phyloP scores from a whole-genome alignment of 1,284 basidiomycete genomes.

The Athelia psychrophila region DNA sequence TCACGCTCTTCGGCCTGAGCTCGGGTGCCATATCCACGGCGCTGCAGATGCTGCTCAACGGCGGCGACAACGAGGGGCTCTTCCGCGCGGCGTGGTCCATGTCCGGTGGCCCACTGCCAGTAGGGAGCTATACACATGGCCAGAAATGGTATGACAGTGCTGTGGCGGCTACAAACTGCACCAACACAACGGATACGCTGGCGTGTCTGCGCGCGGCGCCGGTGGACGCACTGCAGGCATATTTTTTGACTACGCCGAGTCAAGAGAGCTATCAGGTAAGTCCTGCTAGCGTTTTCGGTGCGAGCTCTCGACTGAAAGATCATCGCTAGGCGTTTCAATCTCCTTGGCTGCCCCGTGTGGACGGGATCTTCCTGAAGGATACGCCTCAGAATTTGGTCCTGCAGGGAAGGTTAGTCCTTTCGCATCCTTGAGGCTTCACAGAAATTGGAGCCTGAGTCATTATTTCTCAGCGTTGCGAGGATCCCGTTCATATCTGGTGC shows the following conservation, averaged over 20 bases:
- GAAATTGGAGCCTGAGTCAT: no score
- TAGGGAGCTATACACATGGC: neutral
- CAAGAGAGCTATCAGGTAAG: no score
- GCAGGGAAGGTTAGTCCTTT: no score
- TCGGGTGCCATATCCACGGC: conserved; percentile 37
- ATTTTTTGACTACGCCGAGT: no score
- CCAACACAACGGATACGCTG: conserved; percentile 1
- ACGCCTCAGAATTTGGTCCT: no score
- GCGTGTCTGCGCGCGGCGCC: conserved; percentile 9
- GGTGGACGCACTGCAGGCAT: neutral
- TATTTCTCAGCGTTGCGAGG: no score
- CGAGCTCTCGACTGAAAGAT: neutral
- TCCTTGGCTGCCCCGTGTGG: no score
- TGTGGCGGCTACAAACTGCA: conserved; percentile 6
- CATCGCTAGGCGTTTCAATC: no score
- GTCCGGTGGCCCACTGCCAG: conserved; percentile 5
- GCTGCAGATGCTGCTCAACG: conserved; percentile 20
- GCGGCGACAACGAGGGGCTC: conserved; percentile 14
- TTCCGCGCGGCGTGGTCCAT: conserved; percentile 14
- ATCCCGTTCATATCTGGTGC: no score
- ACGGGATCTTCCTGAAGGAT: no score
- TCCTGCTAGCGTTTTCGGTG: no score
- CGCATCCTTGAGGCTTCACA: no score
- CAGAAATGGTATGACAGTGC: conserved; percentile 7
- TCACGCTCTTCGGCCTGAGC: conserved; percentile 31